Percentiles rank a stretch among this genome's conserved stretches.
Conservation (phyloP, 352 stramenopile genomes). For the Phytophthora tentaculata region DNA sequence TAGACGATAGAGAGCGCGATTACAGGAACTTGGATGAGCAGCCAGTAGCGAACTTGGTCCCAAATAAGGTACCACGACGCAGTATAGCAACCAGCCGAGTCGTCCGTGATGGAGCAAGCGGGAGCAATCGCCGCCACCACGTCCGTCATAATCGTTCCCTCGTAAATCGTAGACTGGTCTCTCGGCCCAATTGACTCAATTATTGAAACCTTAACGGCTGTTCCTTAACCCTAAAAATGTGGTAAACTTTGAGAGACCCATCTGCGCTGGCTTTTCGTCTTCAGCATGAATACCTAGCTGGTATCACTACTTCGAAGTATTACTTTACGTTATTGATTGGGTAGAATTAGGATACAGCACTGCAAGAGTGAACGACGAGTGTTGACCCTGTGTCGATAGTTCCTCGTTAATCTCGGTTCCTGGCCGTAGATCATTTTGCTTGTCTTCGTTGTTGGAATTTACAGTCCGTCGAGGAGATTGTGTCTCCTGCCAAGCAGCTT, state of each 20-base stretch:
- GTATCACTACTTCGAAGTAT: background rate
- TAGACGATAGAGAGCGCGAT: slow-evolving; percentile 75
- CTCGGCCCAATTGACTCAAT: no score
- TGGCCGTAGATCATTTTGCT: slow-evolving; percentile 43
- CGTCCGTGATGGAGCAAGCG: slow-evolving; percentile 68
- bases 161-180: slow-evolving; percentile 16
- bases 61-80: slow-evolving; percentile 85
- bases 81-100: slow-evolving; percentile 68
- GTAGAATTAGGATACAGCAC: slow-evolving; percentile 70
- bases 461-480: slow-evolving; percentile 3
- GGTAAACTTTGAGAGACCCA: background rate
- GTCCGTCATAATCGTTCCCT: background rate
- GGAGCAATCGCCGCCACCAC: slow-evolving; percentile 14
- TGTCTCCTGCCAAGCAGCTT: slow-evolving; percentile 4
- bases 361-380: slow-evolving; percentile 56
- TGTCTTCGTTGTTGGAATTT: slow-evolving; percentile 22
- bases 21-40: slow-evolving; percentile 78
- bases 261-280: slow-evolving; percentile 20
- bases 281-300: background rate
- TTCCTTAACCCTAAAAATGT: slow-evolving; percentile 17
- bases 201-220: slow-evolving; percentile 11
- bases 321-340: slow-evolving; percentile 32
- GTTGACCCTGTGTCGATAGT: slow-evolving; percentile 31
- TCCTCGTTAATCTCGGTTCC: slow-evolving; percentile 13
- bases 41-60: slow-evolving; percentile 81